These are phyloP conservation scores for Volvox africanus DNA, from an alignment of 139 green algal genomes.

Conservation along the genomic window DNA sequence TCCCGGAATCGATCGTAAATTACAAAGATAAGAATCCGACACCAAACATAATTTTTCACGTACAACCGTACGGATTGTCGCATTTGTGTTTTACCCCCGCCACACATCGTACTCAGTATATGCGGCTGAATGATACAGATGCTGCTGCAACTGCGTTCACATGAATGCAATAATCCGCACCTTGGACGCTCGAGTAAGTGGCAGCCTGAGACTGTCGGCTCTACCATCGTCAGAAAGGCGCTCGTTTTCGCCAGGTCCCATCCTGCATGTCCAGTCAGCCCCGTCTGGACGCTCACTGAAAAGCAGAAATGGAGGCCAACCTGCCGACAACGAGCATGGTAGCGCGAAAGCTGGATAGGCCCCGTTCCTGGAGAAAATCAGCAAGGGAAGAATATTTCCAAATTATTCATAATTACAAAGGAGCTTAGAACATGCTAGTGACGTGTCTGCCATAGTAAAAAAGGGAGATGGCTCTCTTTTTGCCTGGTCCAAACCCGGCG, in stretches of 20 bases:
- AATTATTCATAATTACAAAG: background rate
- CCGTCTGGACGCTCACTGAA: background rate
- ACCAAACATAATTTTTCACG: no score
- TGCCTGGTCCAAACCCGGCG: background rate
- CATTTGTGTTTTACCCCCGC: no score
- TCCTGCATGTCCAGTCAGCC: background rate
- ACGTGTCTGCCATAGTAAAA: background rate
- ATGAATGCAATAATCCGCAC: no score
- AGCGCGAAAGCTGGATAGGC: background rate
- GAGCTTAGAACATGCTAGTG: background rate
- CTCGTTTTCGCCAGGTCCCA: background rate
- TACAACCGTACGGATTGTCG: no score
- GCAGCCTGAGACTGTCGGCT: no score
- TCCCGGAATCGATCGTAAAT: no score
- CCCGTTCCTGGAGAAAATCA: background rate
- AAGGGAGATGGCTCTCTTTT: background rate
- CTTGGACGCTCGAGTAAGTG: no score
- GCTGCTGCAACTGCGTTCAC: no score
- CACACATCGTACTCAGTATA: no score
- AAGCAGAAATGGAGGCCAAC: background rate
- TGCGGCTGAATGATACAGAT: no score
- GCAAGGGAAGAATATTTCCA: background rate
- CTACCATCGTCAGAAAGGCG: background rate
- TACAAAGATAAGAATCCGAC: no score
- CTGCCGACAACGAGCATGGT: background rate